phyloP scores from a whole-genome alignment of 75 land plant genomes.

The Pinus albicaulis region DNA sequence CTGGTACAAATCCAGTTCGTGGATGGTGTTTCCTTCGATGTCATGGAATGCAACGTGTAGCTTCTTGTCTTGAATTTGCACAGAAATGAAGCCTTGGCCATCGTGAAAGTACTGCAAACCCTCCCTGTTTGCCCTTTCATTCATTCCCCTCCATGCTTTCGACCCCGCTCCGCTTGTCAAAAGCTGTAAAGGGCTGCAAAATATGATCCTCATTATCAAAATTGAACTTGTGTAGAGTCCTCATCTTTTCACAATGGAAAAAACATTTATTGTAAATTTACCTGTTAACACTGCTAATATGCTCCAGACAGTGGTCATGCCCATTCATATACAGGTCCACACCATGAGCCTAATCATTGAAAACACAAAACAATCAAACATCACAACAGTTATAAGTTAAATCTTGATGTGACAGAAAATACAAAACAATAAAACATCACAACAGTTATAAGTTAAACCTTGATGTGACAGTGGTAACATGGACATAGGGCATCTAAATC shows the following conservation, averaged over 20 bases:
- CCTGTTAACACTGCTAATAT: slow-evolving; percentile 75
- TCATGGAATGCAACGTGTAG: slow-evolving; percentile 49
- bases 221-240: no score
- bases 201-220: neutral
- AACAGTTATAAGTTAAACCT: neutral
- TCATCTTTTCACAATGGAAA: neutral
- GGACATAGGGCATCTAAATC: no score
- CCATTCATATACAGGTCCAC: slow-evolving; percentile 94
- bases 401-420: neutral
- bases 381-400: neutral
- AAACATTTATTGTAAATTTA: slow-evolving; percentile 10
- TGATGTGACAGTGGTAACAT: neutral
- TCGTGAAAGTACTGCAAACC: slow-evolving; percentile 65
- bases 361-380: neutral
- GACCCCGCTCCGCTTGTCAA: slow-evolving; percentile 94
- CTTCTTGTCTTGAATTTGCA: slow-evolving; percentile 26
- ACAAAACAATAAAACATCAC: neutral
- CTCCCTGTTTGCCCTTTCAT: slow-evolving; percentile 17
- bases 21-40: slow-evolving; percentile 35
- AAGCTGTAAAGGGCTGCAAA: slow-evolving; percentile 64
- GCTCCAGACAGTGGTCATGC: slow-evolving; percentile 94
- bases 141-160: slow-evolving; percentile 79
- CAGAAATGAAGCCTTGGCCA: slow-evolving; percentile 90
- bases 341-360: slow-evolving; percentile 13
- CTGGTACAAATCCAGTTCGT: neutral